Evolutionary conservation across 108 stramenopile genomes (phyloP).

Genomic region (Cyclostephanos tholiformis): DNA sequence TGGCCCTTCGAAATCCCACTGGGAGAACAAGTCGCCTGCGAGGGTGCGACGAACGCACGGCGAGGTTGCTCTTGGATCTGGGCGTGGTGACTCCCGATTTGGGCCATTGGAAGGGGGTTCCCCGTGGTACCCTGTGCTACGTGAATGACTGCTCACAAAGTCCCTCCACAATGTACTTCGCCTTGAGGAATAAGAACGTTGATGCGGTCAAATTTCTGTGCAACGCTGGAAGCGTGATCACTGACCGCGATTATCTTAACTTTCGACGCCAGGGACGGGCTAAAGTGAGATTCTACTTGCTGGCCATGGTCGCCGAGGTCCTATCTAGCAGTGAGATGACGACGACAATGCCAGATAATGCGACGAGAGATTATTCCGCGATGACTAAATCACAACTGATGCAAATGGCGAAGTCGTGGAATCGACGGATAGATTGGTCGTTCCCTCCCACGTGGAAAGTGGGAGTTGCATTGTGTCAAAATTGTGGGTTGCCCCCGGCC

Average conservation of each 20-base stretch:
- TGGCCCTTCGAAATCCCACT: constrained; percentile 39
- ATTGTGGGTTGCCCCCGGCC: constrained; percentile 44
- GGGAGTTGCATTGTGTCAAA: constrained; percentile 17
- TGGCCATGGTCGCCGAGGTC: constrained; percentile 19
- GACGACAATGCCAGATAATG: neutral
- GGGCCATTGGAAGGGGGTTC: constrained; percentile 12
- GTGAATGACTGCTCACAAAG: constrained; percentile 12
- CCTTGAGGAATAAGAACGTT: constrained; percentile 23
- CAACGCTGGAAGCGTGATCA: constrained; percentile 28
- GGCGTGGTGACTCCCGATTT: constrained; percentile 31
- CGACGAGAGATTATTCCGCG: neutral
- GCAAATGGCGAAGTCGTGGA: constrained; percentile 16
- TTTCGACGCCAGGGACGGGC: constrained; percentile 14
- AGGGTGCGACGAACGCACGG: constrained; percentile 37
- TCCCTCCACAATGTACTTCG: constrained; percentile 23
- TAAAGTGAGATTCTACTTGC: constrained; percentile 12
- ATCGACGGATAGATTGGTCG: constrained; percentile 26
- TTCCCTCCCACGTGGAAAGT: constrained; percentile 50
- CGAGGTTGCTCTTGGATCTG: constrained; percentile 28
- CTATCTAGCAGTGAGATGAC: neutral
- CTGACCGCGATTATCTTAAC: constrained; percentile 33
- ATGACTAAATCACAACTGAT: constrained; percentile 11
- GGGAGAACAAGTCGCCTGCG: constrained; percentile 12
- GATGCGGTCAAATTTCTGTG: constrained; percentile 31
- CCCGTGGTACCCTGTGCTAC: constrained; percentile 22